Evolutionary conservation across 352 stramenopile species (phyloP).

Genomic region (Pythium periplocum): DNA sequence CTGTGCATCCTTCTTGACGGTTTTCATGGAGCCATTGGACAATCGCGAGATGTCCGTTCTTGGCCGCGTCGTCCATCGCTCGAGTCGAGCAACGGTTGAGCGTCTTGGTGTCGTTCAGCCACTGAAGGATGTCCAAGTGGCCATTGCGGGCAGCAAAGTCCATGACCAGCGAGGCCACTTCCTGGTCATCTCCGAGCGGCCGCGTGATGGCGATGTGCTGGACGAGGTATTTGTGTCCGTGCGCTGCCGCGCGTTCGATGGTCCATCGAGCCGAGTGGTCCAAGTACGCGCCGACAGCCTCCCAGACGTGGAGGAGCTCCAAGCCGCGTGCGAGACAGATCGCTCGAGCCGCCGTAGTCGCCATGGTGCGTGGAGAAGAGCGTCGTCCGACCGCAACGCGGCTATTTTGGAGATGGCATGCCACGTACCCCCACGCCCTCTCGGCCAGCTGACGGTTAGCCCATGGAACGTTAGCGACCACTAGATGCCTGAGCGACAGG

Average conservation of each 20-base stretch:
- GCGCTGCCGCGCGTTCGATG: conserved; percentile 52
- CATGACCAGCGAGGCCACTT: conserved; percentile 55
- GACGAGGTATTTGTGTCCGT: conserved; percentile 60
- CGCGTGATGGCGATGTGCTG: conserved; percentile 47
- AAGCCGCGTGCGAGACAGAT: conserved; percentile 37
- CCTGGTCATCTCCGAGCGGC: conserved; percentile 16
- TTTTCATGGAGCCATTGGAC: conserved; percentile 68
- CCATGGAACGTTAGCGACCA: too few species aligned
- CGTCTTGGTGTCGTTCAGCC: conserved; percentile 37
- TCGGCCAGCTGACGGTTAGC: too few species aligned
- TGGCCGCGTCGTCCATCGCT: conserved; percentile 60
- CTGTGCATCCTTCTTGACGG: conserved; percentile 59
- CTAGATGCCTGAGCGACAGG: too few species aligned
- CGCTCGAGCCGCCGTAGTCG: conserved; percentile 42
- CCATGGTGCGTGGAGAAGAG: conserved; percentile 23
- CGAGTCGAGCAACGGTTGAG: conserved; percentile 41
- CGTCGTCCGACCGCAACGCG: too few species aligned
- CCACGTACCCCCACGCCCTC: too few species aligned
- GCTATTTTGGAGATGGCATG: too few species aligned
- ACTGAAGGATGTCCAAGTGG: conserved; percentile 71
- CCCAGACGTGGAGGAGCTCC: conserved; percentile 60
- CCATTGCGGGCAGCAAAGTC: conserved; percentile 65
- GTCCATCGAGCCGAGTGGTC: conserved; percentile 57
- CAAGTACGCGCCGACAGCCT: conserved; percentile 34
- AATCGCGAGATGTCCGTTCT: conserved; percentile 52